These are phyloP conservation scores for Inga laurina DNA, from an alignment of 306 rosid genomes.

Conservation along the genomic window DNA sequence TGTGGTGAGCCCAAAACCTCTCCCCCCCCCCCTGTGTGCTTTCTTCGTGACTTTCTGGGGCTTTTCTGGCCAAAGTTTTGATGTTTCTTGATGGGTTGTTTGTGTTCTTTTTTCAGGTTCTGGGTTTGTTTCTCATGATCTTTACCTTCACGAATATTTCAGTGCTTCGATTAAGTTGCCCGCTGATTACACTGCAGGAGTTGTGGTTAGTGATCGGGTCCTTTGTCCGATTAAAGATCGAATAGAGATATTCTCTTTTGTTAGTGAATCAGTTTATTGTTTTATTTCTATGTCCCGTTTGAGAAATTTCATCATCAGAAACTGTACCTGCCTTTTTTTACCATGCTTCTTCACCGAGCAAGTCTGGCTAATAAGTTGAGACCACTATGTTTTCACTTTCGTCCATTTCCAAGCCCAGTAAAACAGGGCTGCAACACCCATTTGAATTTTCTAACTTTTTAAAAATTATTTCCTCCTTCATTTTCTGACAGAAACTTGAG, in stretches of 20 bases:
- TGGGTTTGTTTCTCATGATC: constrained; percentile 93
- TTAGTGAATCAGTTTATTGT: neutral
- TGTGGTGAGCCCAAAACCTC: too few relatives aligned
- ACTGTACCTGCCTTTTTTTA: neutral
- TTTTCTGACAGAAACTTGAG: too few relatives aligned
- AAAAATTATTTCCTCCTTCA: neutral
- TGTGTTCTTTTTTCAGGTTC: constrained; percentile 57
- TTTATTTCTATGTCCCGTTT: neutral
- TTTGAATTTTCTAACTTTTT: neutral
- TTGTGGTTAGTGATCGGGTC: constrained; percentile 57
- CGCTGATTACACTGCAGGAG: constrained; percentile 89
- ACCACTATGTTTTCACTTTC: neutral
- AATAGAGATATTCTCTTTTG: neutral
- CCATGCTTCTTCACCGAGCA: neutral
- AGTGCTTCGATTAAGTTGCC: constrained; percentile 93
- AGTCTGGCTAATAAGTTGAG: neutral
- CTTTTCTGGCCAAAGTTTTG: neutral
- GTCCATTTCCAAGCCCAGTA: neutral
- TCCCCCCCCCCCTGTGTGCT: too few relatives aligned
- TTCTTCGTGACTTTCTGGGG: neutral
- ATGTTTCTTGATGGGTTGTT: neutral
- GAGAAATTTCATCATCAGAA: neutral
- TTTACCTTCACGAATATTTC: constrained; percentile 82
- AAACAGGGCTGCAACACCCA: neutral
- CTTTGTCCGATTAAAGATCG: neutral